These are phyloP conservation scores for Xylaria sp. DNA, from an alignment of 2,329 filamentous ascomycete genomes.

Conservation along the genomic window DNA sequence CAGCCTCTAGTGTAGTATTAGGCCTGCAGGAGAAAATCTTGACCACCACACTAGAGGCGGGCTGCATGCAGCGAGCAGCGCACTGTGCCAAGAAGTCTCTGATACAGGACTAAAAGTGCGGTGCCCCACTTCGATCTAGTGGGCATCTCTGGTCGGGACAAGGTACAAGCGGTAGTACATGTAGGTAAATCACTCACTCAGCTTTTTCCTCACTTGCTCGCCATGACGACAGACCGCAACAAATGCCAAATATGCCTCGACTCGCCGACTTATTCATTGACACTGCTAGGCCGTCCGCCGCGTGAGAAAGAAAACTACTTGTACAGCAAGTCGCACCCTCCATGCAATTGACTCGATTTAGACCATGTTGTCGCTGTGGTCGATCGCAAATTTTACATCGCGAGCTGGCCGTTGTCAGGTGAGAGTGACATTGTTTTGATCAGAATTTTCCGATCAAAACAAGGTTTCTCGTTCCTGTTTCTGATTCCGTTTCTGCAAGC, in stretches of 20 bases:
- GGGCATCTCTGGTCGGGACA: slow-evolving; percentile 25
- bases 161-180: slow-evolving; percentile 31
- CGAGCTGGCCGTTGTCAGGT: slow-evolving; percentile 9
- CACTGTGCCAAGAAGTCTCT: slow-evolving; percentile 33
- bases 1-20: neutral
- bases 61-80: neutral
- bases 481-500: slow-evolving; percentile 30
- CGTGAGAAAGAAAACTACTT: neutral
- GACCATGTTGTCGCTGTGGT: neutral
- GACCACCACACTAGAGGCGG: slow-evolving; percentile 19
- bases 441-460: slow-evolving; percentile 38
- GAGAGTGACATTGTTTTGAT: slow-evolving; percentile 40
- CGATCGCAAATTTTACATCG: neutral
- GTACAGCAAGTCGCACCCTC: neutral
- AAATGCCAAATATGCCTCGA: slow-evolving; percentile 37
- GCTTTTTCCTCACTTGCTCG: slow-evolving; percentile 37
- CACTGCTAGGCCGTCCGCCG: slow-evolving; percentile 6
- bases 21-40: slow-evolving; percentile 16
- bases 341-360: slow-evolving; percentile 28
- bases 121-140: slow-evolving; percentile 28
- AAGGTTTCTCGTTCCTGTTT: slow-evolving; percentile 30
- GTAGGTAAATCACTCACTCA: slow-evolving; percentile 43
- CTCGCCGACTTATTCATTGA: slow-evolving; percentile 18
- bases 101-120: slow-evolving; percentile 26
- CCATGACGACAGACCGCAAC: slow-evolving; percentile 42